These are phyloP conservation scores for Diaporthe sp. DNA, from an alignment of 2,329 filamentous ascomycete genomes.

Conservation along the genomic window DNA sequence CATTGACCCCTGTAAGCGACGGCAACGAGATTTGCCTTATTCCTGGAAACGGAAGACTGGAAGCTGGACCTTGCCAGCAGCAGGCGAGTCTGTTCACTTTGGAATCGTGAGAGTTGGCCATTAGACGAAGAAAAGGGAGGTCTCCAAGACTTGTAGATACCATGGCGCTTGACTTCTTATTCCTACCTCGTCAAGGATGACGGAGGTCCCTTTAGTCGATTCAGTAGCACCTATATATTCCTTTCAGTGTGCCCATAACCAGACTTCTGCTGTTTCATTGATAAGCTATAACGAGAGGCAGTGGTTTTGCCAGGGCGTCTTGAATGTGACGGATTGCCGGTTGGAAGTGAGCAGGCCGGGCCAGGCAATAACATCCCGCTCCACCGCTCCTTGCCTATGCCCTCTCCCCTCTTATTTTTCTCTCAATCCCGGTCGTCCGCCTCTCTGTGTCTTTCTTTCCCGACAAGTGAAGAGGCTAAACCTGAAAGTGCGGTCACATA, in stretches of 20 bases:
- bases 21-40: conserved; percentile 59
- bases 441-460: neutral
- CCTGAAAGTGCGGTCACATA: no score
- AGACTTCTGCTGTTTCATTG: neutral
- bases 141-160: neutral
- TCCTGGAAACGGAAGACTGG: conserved; percentile 49
- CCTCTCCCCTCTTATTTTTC: no score
- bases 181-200: neutral
- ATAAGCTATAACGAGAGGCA: neutral
- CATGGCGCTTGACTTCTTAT: conserved; percentile 7
- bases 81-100: conserved; percentile 50
- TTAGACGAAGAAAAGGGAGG: neutral
- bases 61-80: conserved; percentile 49
- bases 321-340: no score
- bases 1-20: conserved; percentile 60
- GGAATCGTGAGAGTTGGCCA: conserved; percentile 22
- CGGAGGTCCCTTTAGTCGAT: conserved; percentile 1
- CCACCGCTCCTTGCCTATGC: neutral
- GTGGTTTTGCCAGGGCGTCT: neutral
- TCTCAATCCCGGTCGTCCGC: neutral
- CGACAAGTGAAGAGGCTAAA: no score
- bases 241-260: neutral
- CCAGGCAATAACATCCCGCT: neutral
- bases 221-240: conserved; percentile 11
- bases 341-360: neutral